phyloP scores from a whole-genome alignment of 129 eudicot species.

The Lactuca saligna region DNA sequence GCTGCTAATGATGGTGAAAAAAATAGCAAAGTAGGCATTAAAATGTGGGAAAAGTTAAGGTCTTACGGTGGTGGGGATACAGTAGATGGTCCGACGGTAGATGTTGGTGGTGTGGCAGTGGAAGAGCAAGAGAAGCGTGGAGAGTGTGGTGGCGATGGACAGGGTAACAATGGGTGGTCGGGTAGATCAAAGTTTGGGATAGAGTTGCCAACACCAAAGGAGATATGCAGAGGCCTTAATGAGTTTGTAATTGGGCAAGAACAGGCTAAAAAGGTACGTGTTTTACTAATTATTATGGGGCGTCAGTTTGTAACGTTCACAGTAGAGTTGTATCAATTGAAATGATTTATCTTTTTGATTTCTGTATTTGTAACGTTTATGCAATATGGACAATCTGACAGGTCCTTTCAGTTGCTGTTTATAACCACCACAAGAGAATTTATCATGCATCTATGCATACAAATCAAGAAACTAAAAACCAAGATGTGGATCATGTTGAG shows the following conservation, averaged over 20 bases:
- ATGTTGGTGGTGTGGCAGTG: conserved; percentile 12
- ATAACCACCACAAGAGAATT: conserved; percentile 91
- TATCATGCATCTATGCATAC: conserved; percentile 42
- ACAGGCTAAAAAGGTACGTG: conserved; percentile 84
- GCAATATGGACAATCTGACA: conserved; percentile 30
- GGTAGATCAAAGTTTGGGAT: conserved; percentile 48
- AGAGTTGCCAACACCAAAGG: conserved; percentile 77
- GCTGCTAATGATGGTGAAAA: conserved; percentile 33
- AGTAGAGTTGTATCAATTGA: too few species aligned
- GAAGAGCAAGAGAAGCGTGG: conserved; percentile 8
- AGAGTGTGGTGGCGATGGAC: conserved; percentile 22
- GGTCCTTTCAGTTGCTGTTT: conserved; percentile 94
- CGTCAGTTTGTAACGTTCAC: conserved; percentile 8
- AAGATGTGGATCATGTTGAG: conserved; percentile 62
- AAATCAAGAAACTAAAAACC: conserved; percentile 44
- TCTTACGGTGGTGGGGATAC: conserved; percentile 60
- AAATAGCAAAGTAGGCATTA: conserved; percentile 40
- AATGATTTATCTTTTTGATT: too few species aligned
- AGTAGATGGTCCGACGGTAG: conserved; percentile 20
- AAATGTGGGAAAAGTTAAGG: conserved; percentile 90
- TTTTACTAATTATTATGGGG: not conserved
- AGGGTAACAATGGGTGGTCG: conserved; percentile 40
- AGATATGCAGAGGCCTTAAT: conserved; percentile 72
- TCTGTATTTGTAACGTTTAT: conserved; percentile 11
- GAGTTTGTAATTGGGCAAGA: conserved; percentile 86